Conservation (phyloP, 495 filamentous ascomycete genomes). For the Penicillium herquei region DNA sequence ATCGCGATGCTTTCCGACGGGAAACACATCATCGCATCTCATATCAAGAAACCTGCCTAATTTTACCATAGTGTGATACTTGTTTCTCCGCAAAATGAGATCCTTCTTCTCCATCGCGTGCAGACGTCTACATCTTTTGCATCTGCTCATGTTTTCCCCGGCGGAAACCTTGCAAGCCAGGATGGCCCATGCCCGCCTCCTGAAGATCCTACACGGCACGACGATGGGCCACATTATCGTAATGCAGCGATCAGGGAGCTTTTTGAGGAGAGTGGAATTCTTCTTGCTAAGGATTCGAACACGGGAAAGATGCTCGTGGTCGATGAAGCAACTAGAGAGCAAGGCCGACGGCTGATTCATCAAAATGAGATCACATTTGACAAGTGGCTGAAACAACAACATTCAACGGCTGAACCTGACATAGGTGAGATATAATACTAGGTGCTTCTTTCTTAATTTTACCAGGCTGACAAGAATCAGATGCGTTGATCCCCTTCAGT, state of each 20-base stretch:
- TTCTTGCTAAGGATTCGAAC: slow-evolving; percentile 62
- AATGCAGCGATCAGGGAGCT: slow-evolving; percentile 83
- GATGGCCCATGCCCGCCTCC: slow-evolving; percentile 60
- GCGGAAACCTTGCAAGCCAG: slow-evolving; percentile 74
- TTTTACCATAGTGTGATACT: slow-evolving; percentile 67
- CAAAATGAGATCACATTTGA: slow-evolving; percentile 56
- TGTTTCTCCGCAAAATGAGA: slow-evolving; percentile 79
- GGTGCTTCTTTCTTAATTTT: no score
- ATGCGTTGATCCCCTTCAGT: slow-evolving; percentile 76
- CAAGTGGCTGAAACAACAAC: slow-evolving; percentile 63
- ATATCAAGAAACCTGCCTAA: slow-evolving; percentile 3
- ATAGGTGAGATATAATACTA: slow-evolving; percentile 45
- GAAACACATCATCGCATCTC: background rate
- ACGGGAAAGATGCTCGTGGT: slow-evolving; percentile 54
- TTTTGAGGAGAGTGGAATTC: slow-evolving; percentile 91
- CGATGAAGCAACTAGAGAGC: slow-evolving; percentile 57
- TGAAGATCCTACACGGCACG: slow-evolving; percentile 51
- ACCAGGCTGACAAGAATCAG: slow-evolving; percentile 23
- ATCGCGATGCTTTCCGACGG: background rate
- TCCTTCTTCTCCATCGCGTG: slow-evolving; percentile 85
- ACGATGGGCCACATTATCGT: slow-evolving; percentile 67
- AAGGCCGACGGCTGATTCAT: slow-evolving; percentile 68
- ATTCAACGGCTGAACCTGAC: slow-evolving; percentile 63
- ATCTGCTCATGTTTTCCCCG: slow-evolving; percentile 93
- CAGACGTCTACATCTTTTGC: slow-evolving; percentile 79